phyloP scores from a whole-genome alignment of 441 rosid genomes.

The Erysimum cheiri region DNA sequence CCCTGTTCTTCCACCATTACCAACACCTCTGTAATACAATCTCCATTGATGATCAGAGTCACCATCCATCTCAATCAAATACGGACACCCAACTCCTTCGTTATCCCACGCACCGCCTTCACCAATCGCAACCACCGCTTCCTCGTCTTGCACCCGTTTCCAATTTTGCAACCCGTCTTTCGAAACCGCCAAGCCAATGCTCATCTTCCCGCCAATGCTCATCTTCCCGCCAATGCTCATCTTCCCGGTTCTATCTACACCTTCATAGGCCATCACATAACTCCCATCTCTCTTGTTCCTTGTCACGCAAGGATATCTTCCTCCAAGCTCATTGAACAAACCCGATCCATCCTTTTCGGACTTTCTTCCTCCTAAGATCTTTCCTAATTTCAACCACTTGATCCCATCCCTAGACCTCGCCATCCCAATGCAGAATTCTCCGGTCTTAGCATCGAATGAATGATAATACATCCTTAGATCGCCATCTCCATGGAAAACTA shows the following conservation, averaged over 20 bases:
- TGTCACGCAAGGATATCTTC: constrained; percentile 58
- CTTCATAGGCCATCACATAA: constrained; percentile 81
- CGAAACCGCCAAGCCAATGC: constrained; percentile 71
- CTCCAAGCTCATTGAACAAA: constrained; percentile 66
- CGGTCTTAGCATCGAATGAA: constrained; percentile 58
- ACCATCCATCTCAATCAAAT: constrained; percentile 56
- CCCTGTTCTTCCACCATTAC: constrained; percentile 56
- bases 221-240: constrained; percentile 59
- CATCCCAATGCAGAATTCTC: constrained; percentile 60
- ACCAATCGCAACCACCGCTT: constrained; percentile 50
- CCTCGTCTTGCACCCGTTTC: constrained; percentile 52
- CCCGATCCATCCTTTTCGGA: constrained; percentile 28
- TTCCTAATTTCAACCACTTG: constrained; percentile 79
- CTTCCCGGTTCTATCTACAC: constrained; percentile 49
- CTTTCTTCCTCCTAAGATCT: constrained; percentile 67
- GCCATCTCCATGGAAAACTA: constrained; percentile 64
- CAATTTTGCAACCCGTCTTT: constrained; percentile 65
- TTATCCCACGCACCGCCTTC: constrained; percentile 58
- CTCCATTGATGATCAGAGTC: constrained; percentile 54
- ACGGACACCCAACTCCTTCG: constrained; percentile 58
- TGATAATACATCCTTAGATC: constrained; percentile 88
- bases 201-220: no score
- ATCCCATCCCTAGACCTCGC: constrained; percentile 89
- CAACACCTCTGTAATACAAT: constrained; percentile 56
- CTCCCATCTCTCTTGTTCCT: constrained; percentile 63